Base-by-base conservation (phyloP, 306 rosid species). In the Cucurbita argyrosperma region DNA sequence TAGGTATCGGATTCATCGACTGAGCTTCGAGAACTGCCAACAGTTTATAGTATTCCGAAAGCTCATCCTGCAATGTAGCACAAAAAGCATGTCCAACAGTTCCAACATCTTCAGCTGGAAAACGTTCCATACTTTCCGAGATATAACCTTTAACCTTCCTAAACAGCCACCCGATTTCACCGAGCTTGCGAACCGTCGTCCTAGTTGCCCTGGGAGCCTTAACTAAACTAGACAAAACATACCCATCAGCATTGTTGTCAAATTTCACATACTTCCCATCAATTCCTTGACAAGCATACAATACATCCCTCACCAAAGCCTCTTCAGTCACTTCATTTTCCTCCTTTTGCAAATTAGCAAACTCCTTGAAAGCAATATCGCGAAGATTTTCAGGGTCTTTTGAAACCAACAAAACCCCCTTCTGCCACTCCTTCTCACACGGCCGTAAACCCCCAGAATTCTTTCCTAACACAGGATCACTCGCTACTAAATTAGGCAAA, bases 1-100 rank as follows among this genome's bases (percentile, higher is more conserved):
- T 81, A 6, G 97, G 99, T 80, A 95, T 87, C 0, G 89, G 89
- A 79, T 95, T 95, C 83, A 83, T 85, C 11, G 96, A 82, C 85
- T 91, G 99, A 4, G 84, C 88, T 79, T 89, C 92, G 14, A 95
- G 96, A 81, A 91, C 85, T 0, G 96, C 97, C 87, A 95, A 72
- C 83, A 95, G 77, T 82, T 95, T 95, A 56, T 95, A 95, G 78
- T 95, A 95, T 69, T 95, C 96, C 1, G 89, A 80, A 7, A 95
- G 87, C 91, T 95, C 97, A 45, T 95, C 97, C 80, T 95, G 96
- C 80, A 95, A 82, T 4, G 97, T 97, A 54, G 96, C 89, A 79
- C 97, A 91, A 76, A 94, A 89, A 6, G 96, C 99, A 77, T 91
- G 97, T 18, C 99, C 91, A 38, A 95, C 80, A 10, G 97, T 95